Evolutionary conservation across 2,329 filamentous ascomycete species (phyloP), one percentile per base, ranked within the genome.

Genomic region (Colletotrichum coccodes): DNA sequence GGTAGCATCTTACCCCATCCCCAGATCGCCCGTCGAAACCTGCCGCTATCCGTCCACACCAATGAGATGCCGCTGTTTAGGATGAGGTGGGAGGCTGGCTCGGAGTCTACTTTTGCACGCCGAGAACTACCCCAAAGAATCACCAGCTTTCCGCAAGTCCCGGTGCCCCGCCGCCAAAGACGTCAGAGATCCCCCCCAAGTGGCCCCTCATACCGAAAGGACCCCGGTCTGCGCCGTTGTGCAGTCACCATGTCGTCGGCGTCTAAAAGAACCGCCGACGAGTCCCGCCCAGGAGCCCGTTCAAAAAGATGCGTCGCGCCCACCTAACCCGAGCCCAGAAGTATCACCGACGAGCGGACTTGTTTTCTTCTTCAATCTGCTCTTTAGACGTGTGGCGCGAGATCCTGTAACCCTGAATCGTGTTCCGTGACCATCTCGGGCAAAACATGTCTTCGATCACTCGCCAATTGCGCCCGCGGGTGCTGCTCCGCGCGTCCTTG

Each of bases 221-320:
- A 6, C 34, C 59, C 44, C 30, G 21, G 59, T 57, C 32, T 7
- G 42, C 23, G 52, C 46, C 16, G 40, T 52, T 32, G 38, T 40
- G 60, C 42, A 47, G 52, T 46, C 52, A 28, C 14, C 8, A 28
- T 36, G 56, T 44, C 28, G 54, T 60, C 66, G 66, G 66, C 14
- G 49, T 16, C 32, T 56, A 69, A 52, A 69, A 69, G 47, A 69
- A 69, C 21, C 26, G 6, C 66, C 66, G 66, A 57, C 16, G 36
- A 12, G 40, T 57, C 46, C 61, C 28, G 40, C 65, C 52, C 32
- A 12, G 61, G 21, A 44, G 36, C 28, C 44, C 23, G 54, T 49
- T 69, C 61, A 60, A 69, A 67, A 69, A 66, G 66, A 69, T 60
- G 46, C 11, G 66, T 69, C 66, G 66, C 66, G 62, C 66, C 62